Base-by-base conservation (phyloP, 441 rosid species). In the Flueggea neowawraea region DNA sequence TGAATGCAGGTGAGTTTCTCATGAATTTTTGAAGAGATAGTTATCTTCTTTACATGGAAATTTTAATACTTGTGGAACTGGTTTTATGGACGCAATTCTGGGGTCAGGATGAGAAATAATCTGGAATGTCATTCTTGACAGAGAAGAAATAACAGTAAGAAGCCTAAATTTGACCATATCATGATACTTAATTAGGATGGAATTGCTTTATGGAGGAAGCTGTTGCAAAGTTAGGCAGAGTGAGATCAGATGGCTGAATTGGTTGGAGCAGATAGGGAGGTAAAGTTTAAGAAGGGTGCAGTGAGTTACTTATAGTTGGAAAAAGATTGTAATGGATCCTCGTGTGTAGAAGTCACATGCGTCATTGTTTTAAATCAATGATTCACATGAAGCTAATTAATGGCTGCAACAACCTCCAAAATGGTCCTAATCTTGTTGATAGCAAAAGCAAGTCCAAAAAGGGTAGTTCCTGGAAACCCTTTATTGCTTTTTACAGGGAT, bases 1-100 rank as follows among this genome's bases (percentile, higher is more conserved):
- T 81, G 89, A 81, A 61, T 32, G 74, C 71, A 71, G 77, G 68
- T 69, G 82, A 70, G 70, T 45, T 70, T 55, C 72, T 68, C 84
- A 69, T 77, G 79, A 64, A 58, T 61, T 49, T 44, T 52, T 57
- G 70, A 56, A 55, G 33, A 55, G 71, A 80, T 54, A 5, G 45
- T 62, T 63, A 41, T 58, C 51, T 36, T 39, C 51, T 31, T 49
- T 55, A 16, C 1, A 45, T 14, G 15, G 55, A 14, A 64, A 36
- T 44, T 57, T 12, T 16, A 10, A 16, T 8, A 15, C 16, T n/a
- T 50, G 22, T 43, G 12, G 8, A 11, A 43, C 45, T 43, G 8
- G 45, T 6, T 43, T 6, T 6, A 43, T 0, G 8, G 8, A 43
- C 12, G 12, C 45, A 43, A 43, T 11, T 43, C 12, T 6, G 12